Evolutionary conservation across 2,329 filamentous ascomycete genomes (phyloP).

Genomic region (Grosmannia serpens): DNA sequence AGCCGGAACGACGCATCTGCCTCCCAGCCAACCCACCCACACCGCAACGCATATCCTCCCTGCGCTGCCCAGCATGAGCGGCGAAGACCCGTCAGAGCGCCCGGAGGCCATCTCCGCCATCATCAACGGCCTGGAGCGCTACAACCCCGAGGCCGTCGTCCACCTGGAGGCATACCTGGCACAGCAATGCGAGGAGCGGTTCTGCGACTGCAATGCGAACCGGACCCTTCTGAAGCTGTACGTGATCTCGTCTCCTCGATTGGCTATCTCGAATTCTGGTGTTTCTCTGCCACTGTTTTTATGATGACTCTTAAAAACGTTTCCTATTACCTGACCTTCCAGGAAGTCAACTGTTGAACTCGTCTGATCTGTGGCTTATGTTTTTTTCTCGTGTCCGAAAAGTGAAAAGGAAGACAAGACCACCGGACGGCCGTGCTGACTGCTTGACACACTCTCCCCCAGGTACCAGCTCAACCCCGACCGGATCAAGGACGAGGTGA

Average conservation of each 20-base stretch:
- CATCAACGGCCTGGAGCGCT: slow-evolving; percentile 93
- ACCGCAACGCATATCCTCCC: not conserved
- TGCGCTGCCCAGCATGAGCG: slow-evolving; percentile 41
- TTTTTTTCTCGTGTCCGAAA: not conserved
- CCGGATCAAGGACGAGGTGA: slow-evolving; percentile 90
- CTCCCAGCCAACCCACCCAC: not conserved
- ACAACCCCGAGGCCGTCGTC: slow-evolving; percentile 93
- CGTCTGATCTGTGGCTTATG: slow-evolving; percentile 45
- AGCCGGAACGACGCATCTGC: slow-evolving; percentile 8
- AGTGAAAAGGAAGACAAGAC: not conserved
- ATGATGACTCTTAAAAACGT: slow-evolving; percentile 89
- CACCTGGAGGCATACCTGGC: slow-evolving; percentile 90
- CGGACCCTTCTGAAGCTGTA: slow-evolving; percentile 93
- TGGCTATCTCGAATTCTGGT: not conserved
- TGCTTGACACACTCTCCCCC: slow-evolving; percentile 2
- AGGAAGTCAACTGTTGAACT: slow-evolving; percentile 63
- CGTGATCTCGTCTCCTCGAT: slow-evolving; percentile 31
- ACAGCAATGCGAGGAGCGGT: slow-evolving; percentile 90
- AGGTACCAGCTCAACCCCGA: slow-evolving; percentile 99
- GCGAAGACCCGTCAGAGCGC: slow-evolving; percentile 82
- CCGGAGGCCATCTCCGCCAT: slow-evolving; percentile 87
- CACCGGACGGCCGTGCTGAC: not conserved
- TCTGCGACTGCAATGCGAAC: slow-evolving; percentile 94
- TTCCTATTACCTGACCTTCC: slow-evolving; percentile 93
- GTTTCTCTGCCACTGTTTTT: slow-evolving; percentile 5